These are phyloP conservation scores for Babesia caballi DNA, from an alignment of 169 alveolate genomes.

Conservation along the genomic window DNA sequence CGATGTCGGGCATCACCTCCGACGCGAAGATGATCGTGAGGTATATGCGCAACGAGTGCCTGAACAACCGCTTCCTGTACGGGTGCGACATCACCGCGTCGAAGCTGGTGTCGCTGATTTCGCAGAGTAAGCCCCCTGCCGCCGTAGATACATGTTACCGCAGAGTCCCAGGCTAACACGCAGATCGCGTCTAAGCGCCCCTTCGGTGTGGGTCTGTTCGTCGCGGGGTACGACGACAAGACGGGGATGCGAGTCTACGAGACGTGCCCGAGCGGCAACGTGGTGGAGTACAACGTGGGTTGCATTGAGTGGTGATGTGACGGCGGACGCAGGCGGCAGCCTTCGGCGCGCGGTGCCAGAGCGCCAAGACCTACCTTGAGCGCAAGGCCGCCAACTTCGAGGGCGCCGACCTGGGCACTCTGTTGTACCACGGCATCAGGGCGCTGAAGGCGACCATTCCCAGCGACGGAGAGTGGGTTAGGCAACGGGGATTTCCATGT, in stretches of 20 bases:
- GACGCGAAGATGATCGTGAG: conserved; percentile 89
- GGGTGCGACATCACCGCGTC: conserved; percentile 90
- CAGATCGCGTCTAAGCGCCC: conserved; percentile 95
- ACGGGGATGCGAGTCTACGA: conserved; percentile 92
- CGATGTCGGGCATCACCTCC: conserved; percentile 98
- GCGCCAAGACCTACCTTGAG: conserved; percentile 96
- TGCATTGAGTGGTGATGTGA: neutral
- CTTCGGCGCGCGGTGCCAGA: conserved; percentile 95
- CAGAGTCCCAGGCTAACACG: conserved; percentile 93
- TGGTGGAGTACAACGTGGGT: conserved; percentile 88
- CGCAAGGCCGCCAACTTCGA: conserved; percentile 86
- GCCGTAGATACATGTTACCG: neutral
- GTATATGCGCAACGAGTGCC: conserved; percentile 89
- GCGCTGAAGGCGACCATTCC: conserved; percentile 89
- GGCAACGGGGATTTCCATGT: neutral
- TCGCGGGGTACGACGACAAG: conserved; percentile 89
- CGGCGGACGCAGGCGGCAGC: conserved; percentile 86
- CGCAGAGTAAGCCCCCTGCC: conserved; percentile 78
- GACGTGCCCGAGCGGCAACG: conserved; percentile 95
- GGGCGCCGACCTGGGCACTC: conserved; percentile 70
- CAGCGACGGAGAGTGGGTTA: conserved; percentile 82
- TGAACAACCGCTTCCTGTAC: conserved; percentile 90
- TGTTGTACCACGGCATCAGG: conserved; percentile 84
- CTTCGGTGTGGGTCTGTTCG: conserved; percentile 96
- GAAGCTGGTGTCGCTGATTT: conserved; percentile 88